A percentile compares a stretch with the other conserved stretches of the same genome.
These are phyloP conservation scores for Cryphonectria carpinicola DNA, from an alignment of 2,329 filamentous ascomycete species.

Conservation along the genomic window DNA sequence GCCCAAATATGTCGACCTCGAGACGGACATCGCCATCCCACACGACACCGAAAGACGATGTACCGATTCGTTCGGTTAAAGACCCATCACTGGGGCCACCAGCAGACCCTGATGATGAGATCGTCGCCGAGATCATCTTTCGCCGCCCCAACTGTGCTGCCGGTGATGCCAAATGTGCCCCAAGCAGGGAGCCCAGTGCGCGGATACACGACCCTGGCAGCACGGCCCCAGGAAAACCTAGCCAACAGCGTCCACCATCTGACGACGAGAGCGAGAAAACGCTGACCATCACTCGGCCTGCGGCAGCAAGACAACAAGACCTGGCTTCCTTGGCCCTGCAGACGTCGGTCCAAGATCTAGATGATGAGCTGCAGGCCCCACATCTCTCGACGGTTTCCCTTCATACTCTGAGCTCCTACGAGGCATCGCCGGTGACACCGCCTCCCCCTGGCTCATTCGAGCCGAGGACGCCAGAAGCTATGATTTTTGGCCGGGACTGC, in stretches of 20 bases:
- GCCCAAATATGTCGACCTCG: background rate
- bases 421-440: slow-evolving; percentile 24
- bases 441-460: slow-evolving; percentile 33
- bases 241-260: background rate
- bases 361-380: background rate
- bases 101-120: slow-evolving; percentile 19
- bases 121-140: slow-evolving; percentile 24
- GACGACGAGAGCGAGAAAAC: background rate
- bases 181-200: background rate
- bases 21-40: background rate
- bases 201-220: background rate
- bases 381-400: slow-evolving; percentile 6
- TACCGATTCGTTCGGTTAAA: slow-evolving; percentile 15
- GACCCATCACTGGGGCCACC: slow-evolving; percentile 16
- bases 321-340: background rate
- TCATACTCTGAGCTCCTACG: slow-evolving; percentile 18
- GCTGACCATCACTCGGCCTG: background rate
- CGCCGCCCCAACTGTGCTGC: background rate
- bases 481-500: slow-evolving; percentile 28
- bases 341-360: background rate
- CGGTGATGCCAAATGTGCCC: background rate
- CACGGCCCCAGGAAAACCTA: background rate
- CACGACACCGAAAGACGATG: background rate
- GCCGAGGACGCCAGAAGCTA: slow-evolving; percentile 38
- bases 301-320: background rate